Percentiles rank a stretch among this genome's conserved stretches.
Conservation (phyloP, 352 stramenopile genomes). For the Phytophthora citricola region DNA sequence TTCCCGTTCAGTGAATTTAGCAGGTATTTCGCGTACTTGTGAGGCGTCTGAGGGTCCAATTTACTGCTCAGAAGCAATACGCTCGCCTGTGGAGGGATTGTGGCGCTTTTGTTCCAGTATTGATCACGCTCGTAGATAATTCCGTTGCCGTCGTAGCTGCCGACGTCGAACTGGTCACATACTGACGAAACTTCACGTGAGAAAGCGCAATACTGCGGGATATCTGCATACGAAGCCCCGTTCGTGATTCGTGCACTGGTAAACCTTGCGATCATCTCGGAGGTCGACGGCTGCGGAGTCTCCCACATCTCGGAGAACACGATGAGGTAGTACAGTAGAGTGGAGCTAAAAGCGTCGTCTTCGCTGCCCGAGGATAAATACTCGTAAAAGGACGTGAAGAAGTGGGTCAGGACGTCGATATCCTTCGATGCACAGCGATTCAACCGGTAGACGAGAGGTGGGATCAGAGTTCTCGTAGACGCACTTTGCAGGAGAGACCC, state of each 20-base stretch:
- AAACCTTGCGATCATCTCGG: slow-evolving; percentile 33
- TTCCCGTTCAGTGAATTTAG: slow-evolving; percentile 35
- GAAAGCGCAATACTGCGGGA: slow-evolving; percentile 62
- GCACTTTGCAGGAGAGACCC: slow-evolving; percentile 37
- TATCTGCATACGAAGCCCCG: slow-evolving; percentile 25
- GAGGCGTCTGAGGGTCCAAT: slow-evolving; percentile 54
- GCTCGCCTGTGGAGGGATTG: slow-evolving; percentile 43
- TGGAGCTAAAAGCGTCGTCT: slow-evolving; percentile 39
- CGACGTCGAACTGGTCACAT: slow-evolving; percentile 33
- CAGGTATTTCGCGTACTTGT: slow-evolving; percentile 63
- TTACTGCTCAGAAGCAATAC: slow-evolving; percentile 62
- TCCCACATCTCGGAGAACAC: slow-evolving; percentile 68
- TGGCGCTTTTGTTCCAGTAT: slow-evolving; percentile 66
- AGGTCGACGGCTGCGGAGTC: slow-evolving; percentile 24
- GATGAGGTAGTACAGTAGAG: slow-evolving; percentile 50
- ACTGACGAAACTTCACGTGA: slow-evolving; percentile 46
- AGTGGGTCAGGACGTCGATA: slow-evolving; percentile 31
- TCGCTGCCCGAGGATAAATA: slow-evolving; percentile 9
- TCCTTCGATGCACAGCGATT: slow-evolving; percentile 45
- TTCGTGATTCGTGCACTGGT: slow-evolving; percentile 29
- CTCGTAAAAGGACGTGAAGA: slow-evolving; percentile 19
- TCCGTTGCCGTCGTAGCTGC: slow-evolving; percentile 27
- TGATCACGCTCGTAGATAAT: slow-evolving; percentile 59
- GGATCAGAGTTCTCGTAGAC: slow-evolving; percentile 38
- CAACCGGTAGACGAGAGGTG: slow-evolving; percentile 46